Conservation (phyloP, 2,329 filamentous ascomycete species). For the Cladosporium sphaerospermum region DNA sequence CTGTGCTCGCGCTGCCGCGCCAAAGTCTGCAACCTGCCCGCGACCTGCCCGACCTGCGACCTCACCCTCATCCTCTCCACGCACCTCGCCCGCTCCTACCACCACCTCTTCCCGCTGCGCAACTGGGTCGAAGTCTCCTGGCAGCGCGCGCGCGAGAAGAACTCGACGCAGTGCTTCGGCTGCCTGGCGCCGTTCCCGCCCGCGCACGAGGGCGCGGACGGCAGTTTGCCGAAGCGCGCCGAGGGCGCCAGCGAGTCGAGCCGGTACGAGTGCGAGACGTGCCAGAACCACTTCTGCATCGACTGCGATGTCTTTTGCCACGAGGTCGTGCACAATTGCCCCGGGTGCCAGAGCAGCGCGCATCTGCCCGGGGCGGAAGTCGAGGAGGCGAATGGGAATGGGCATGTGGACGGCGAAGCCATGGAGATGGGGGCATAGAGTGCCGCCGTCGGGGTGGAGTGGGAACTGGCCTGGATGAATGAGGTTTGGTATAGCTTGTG, state of each 20-base stretch:
- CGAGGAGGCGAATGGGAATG: conserved; percentile 1
- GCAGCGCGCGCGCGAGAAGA: conserved; percentile 54
- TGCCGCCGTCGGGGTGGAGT: too few relatives aligned
- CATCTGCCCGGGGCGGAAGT: conserved; percentile 23
- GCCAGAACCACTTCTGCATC: conserved; percentile 88
- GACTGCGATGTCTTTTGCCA: conserved; percentile 96
- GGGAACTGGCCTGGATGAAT: neutral
- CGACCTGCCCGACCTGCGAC: conserved; percentile 85
- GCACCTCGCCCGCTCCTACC: conserved; percentile 85
- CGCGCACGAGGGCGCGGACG: conserved; percentile 14
- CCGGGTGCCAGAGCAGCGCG: conserved; percentile 62
- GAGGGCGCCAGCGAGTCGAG: conserved; percentile 71
- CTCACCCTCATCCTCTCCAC: conserved; percentile 92
- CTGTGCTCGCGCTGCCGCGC: conserved; percentile 80
- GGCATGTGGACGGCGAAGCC: neutral
- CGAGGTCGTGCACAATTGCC: conserved; percentile 91
- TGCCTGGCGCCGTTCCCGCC: conserved; percentile 69
- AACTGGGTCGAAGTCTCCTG: conserved; percentile 91
- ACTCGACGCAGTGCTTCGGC: conserved; percentile 61
- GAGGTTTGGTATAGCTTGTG: neutral
- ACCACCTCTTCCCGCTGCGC: conserved; percentile 81
- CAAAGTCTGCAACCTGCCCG: conserved; percentile 84
- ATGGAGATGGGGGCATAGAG: conserved; percentile 3
- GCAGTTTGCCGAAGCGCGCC: conserved; percentile 17
- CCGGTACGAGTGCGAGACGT: conserved; percentile 84